Conservation (phyloP, 257 asterid species). For the Paraleonurus japonicus region DNA sequence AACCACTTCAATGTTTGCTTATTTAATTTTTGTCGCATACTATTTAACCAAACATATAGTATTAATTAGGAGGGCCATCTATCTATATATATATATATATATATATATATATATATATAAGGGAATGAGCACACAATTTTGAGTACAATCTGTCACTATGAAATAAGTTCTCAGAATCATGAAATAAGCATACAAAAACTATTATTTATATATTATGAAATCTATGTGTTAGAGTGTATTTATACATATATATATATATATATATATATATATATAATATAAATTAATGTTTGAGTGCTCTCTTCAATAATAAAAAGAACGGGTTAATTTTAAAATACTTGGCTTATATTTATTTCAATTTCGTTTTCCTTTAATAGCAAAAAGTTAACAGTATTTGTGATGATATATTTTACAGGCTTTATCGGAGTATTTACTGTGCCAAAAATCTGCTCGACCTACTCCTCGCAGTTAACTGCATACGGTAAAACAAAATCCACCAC, state of each 20-base stretch:
- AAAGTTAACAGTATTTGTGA: neutral
- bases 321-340: no score
- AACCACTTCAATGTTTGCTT: neutral
- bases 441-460: slow-evolving; percentile 76
- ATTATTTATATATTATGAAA: no score
- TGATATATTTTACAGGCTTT: slow-evolving; percentile 50
- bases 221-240: no score
- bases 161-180: neutral
- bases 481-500: slow-evolving; percentile 44
- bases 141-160: neutral
- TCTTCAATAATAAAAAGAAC: neutral
- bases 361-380: neutral
- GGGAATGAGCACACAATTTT: neutral
- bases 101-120: no score
- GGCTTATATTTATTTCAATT: neutral
- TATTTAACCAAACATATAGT: no score
- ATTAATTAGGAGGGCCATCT: no score
- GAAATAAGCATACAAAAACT: neutral
- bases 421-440: slow-evolving; percentile 81
- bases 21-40: no score
- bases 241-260: no score
- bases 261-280: no score
- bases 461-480: slow-evolving; percentile 58
- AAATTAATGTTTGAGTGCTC: no score
- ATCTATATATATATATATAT: no score